Percentiles rank a stretch among this genome's conserved stretches.
These are phyloP conservation scores for Tricharina praecox DNA, from an alignment of 495 filamentous ascomycete species.

Conservation along the genomic window DNA sequence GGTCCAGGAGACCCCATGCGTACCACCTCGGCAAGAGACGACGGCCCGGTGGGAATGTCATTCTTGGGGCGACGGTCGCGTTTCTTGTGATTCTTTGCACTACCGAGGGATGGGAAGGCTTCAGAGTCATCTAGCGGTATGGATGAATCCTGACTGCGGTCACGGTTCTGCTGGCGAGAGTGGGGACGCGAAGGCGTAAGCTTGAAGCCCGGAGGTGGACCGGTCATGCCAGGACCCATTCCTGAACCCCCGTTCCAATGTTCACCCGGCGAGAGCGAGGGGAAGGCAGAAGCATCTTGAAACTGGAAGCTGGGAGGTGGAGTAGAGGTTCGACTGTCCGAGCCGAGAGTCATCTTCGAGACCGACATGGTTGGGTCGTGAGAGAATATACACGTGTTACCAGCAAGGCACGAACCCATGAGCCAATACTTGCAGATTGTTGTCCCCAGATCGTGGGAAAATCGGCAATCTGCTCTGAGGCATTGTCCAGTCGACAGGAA, in stretches of 20 bases:
- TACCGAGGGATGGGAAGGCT: constrained; percentile 84
- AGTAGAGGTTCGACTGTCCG: constrained; percentile 21
- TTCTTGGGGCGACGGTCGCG: constrained; percentile 44
- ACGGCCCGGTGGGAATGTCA: constrained; percentile 52
- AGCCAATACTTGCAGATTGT: constrained; percentile 99
- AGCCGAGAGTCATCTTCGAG: constrained; percentile 28
- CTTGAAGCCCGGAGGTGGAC: constrained; percentile 48
- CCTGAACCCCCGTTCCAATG: constrained; percentile 28
- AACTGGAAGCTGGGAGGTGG: constrained; percentile 50
- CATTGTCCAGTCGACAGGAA: constrained; percentile 85
- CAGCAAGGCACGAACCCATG: constrained; percentile 88
- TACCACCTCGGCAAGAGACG: constrained; percentile 84
- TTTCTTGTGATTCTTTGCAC: constrained; percentile 52
- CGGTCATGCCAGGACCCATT: constrained; percentile 34
- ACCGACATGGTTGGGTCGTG: constrained; percentile 61
- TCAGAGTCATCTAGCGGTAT: constrained; percentile 65
- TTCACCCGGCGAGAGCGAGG: constrained; percentile 54
- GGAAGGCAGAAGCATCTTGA: constrained; percentile 81
- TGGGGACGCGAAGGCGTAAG: constrained; percentile 63
- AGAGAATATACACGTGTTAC: constrained; percentile 88
- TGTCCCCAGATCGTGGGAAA: constrained; percentile 87
- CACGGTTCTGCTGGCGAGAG: constrained; percentile 71
- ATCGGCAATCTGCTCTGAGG: constrained; percentile 85
- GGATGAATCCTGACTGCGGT: constrained; percentile 27
- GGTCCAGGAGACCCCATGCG: constrained; percentile 68